phyloP scores from a whole-genome alignment of 805 yeast species.

The Sugiyamaella valdiviana region DNA sequence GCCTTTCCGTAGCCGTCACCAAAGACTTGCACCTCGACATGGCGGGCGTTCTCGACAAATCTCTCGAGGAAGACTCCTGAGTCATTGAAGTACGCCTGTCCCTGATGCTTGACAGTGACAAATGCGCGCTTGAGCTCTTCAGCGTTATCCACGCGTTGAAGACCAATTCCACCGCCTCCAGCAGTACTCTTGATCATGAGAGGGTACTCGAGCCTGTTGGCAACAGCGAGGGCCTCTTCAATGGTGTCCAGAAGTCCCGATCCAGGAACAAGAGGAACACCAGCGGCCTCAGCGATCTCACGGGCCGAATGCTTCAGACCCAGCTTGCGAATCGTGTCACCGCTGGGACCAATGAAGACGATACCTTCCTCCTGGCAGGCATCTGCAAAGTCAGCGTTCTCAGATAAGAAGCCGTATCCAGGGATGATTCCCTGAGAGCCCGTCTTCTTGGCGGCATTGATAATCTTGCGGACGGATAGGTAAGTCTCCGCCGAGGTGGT shows the following conservation, averaged over 20 bases:
- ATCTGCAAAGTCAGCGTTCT: slow-evolving; percentile 93
- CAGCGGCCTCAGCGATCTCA: slow-evolving; percentile 84
- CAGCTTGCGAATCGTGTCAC: slow-evolving; percentile 81
- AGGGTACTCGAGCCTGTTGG: slow-evolving; percentile 71
- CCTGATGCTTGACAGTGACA: slow-evolving; percentile 90
- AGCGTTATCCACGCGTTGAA: slow-evolving; percentile 83
- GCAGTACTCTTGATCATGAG: slow-evolving; percentile 97
- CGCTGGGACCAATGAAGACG: slow-evolving; percentile 94
- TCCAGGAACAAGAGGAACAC: slow-evolving; percentile 97
- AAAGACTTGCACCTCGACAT: slow-evolving; percentile 92
- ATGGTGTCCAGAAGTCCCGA: slow-evolving; percentile 71
- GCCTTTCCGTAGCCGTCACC: slow-evolving; percentile 95
- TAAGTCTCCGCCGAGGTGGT: slow-evolving; percentile 86
- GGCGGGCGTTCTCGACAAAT: slow-evolving; percentile 91
- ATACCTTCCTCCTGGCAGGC: slow-evolving; percentile 76
- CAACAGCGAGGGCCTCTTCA: slow-evolving; percentile 69
- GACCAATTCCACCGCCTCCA: slow-evolving; percentile 99
- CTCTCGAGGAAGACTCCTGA: slow-evolving; percentile 92
- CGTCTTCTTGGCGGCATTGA: slow-evolving; percentile 75
- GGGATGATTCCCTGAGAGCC: slow-evolving; percentile 95
- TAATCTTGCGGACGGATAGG: slow-evolving; percentile 74
- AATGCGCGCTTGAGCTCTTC: slow-evolving; percentile 79
- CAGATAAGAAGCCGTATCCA: slow-evolving; percentile 94
- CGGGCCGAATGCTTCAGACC: slow-evolving; percentile 97
- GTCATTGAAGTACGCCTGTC: slow-evolving; percentile 87